phyloP scores from a whole-genome alignment of 352 stramenopile genomes.

The Phytophthora pisi region DNA sequence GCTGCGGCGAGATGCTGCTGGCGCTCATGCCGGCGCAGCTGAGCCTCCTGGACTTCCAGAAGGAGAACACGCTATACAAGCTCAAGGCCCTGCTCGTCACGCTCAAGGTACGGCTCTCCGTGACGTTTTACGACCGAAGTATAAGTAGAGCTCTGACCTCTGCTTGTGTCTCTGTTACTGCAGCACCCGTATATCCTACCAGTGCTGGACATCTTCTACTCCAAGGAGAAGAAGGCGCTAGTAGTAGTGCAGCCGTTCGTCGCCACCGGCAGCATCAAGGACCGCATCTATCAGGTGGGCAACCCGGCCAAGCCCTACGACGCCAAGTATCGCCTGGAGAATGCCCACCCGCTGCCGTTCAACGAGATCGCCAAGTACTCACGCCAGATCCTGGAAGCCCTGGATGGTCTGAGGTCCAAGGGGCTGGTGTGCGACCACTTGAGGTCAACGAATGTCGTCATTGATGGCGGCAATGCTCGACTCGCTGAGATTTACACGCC shows the following conservation, averaged over 20 bases:
- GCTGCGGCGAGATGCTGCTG: conserved; percentile 63
- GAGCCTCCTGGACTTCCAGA: conserved; percentile 67
- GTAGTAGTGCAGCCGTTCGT: conserved; percentile 75
- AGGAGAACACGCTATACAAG: conserved; percentile 65
- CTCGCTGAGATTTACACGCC: conserved; percentile 71
- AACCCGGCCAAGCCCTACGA: conserved; percentile 47
- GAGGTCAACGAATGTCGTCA: conserved; percentile 63
- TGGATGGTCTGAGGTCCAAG: conserved; percentile 58
- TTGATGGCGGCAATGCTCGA: conserved; percentile 64
- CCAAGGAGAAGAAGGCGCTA: conserved; percentile 66
- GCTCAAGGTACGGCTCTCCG: conserved; percentile 47
- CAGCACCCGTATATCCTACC: conserved; percentile 78
- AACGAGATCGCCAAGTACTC: conserved; percentile 66
- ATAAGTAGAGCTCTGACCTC: not conserved
- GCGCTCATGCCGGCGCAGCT: conserved; percentile 57
- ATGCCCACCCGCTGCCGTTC: conserved; percentile 42
- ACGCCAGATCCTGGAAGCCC: conserved; percentile 63
- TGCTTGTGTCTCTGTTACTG: conserved; percentile 1
- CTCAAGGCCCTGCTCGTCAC: conserved; percentile 81
- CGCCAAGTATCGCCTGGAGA: conserved; percentile 58
- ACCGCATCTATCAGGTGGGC: conserved; percentile 61
- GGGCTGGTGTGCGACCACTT: conserved; percentile 76
- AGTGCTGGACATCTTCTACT: conserved; percentile 70
- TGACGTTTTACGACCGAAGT: not conserved
- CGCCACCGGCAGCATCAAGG: conserved; percentile 57